Conservation (phyloP, 805 yeast species). For the Zygosaccharomyces kombuchaensis region DNA sequence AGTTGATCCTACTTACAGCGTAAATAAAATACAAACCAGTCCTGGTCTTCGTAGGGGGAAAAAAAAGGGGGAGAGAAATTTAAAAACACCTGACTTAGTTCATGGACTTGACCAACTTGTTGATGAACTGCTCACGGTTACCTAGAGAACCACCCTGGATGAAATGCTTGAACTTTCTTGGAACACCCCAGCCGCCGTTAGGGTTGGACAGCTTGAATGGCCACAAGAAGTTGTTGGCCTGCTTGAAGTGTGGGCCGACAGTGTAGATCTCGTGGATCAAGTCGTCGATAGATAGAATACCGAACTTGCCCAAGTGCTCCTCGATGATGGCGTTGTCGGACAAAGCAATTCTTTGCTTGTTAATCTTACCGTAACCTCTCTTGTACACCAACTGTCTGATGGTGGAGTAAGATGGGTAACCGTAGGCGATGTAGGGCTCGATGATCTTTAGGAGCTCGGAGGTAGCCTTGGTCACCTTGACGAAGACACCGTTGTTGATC, state of each 20-base stretch:
- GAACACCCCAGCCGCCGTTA: constrained; percentile 95
- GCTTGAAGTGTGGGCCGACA: constrained; percentile 98
- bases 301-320: constrained; percentile 85
- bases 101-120: constrained; percentile 90
- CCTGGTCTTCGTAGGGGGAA: neutral
- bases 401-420: constrained; percentile 93
- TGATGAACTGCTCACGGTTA: constrained; percentile 95
- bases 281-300: constrained; percentile 88
- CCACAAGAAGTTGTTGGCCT: constrained; percentile 97
- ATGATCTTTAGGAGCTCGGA: constrained; percentile 85
- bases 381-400: constrained; percentile 90
- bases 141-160: constrained; percentile 98
- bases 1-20: constrained; percentile 3
- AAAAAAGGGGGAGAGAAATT: neutral
- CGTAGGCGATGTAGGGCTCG: constrained; percentile 96
- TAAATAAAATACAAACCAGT: constrained; percentile 5
- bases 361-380: constrained; percentile 97
- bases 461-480: constrained; percentile 94
- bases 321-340: constrained; percentile 86
- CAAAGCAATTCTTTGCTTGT: constrained; percentile 91
- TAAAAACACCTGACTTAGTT: constrained; percentile 48
- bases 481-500: constrained; percentile 93
- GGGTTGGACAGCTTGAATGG: constrained; percentile 97
- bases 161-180: constrained; percentile 95
- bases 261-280: constrained; percentile 94